Evolutionary conservation across 2,329 filamentous ascomycete genomes (phyloP).

Genomic region (Colletotrichum filicis): DNA sequence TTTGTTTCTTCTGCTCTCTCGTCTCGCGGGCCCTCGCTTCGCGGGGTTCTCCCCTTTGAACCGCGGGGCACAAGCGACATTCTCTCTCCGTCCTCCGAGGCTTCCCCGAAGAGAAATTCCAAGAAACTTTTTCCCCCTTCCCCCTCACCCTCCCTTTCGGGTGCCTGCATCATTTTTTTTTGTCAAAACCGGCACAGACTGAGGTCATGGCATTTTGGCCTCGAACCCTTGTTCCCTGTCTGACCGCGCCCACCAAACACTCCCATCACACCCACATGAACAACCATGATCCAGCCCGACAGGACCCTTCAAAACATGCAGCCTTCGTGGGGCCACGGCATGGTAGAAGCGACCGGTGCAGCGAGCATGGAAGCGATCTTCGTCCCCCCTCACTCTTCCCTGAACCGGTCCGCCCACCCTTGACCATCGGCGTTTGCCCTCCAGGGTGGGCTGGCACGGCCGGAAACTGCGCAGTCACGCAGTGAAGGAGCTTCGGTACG

Average conservation of each 20-base stretch:
- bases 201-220: background rate
- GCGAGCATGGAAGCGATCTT: constrained; percentile 17
- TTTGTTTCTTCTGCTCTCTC: background rate
- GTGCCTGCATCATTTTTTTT: background rate
- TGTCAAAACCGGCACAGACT: background rate
- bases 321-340: background rate
- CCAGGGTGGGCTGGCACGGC: background rate
- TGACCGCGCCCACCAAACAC: background rate
- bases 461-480: no score
- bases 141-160: background rate
- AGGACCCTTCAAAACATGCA: constrained; percentile 15
- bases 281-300: background rate
- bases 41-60: background rate
- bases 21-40: background rate
- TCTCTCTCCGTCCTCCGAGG: background rate
- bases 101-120: background rate
- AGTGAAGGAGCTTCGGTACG: no score
- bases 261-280: background rate
- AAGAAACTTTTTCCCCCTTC: background rate
- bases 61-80: background rate
- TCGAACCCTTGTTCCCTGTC: constrained; percentile 5
- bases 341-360: background rate
- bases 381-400: background rate
- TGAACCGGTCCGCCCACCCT: background rate
- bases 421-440: background rate